Base-by-base conservation (phyloP, 108 stramenopile species). In the Pseudonitzschia multistriata region DNA sequence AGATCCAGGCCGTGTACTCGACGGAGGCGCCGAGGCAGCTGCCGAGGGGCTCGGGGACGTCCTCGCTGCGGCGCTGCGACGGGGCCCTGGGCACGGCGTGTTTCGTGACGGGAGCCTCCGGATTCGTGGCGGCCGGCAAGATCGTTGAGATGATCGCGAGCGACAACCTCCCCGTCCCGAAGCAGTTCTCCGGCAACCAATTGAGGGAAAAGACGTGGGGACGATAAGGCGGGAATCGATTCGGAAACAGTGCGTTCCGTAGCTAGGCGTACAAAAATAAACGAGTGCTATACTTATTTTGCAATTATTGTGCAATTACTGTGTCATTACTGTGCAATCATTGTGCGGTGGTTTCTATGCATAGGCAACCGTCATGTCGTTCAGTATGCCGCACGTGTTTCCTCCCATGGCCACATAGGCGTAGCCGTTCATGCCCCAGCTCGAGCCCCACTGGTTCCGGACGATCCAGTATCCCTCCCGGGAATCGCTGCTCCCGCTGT, bases 401-500 rank as follows among this genome's bases (percentile, higher is more conserved):
- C 73, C 87, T 21, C 93, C 93, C 93, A 94, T 94, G 0, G 90
- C 84, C 1, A 94, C 86, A 68, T 89, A 94, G 3, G 88, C 89
- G 62, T 94, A 94, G 2, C 93, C 93, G 73, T 74, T 80, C 85
- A 88, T 88, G 1, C 93, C 93, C 90, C 90, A 94, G 55, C 83
- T 83, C 1, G 35, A 52, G 11, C 83, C 82, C 93, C 93, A 94
- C 68, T 94, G 93, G 60, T 94, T 94, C 37, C 88, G 87, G 3
- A 94, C 86, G 57, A 94, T 94, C 93, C 93, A 94, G 69, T 94
- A 94, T 37, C 93, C 93, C 71, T 87, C 79, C 34, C 87, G 73
- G 0, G 57, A 60, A 49, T 79, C 81, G 17, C 84, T 74, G 22
- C 80, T 79, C 31, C 74, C 70, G 39, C 55, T 57, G 22, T 75